Evolutionary conservation across 2,329 filamentous ascomycete species (phyloP), one percentile per base, ranked within the genome.

Genomic region (Fusarium multiceps): DNA sequence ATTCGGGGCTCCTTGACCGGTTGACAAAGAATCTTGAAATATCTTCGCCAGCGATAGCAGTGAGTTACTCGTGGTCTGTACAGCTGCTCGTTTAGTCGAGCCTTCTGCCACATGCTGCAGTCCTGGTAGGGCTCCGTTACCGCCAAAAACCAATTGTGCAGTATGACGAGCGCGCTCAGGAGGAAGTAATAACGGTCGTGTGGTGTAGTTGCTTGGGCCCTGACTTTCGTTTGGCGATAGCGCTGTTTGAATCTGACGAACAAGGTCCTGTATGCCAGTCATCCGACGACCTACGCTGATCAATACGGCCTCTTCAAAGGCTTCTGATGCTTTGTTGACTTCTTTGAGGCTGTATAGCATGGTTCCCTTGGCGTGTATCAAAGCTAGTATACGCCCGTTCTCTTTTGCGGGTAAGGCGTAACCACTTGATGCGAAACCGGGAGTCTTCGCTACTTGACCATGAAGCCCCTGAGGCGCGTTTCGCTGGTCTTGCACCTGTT

Each of bases 341-440:
- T 98, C 91, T 47, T 95, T 95, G 30, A 97, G 82, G 27, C 93
- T 90, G 80, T 99, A 99, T 3, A 98, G 85, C 91, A 98, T 97
- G 68, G 98, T 98, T n/a, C 95, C 96, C 80, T 98, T 99, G 21
- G 95, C 94, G 80, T 99, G 96, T 42, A 98, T 90, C 18, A 99
- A 86, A n/a, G 94, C 92, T 46, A 99, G 86, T 75, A 99, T 93
- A 63, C 96, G 89, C 11, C 95, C 96, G 77, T 98, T 98, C 72
- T 99, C 96, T 45, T 87, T 89, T 3, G 91, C 94, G 7, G 94
- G 88, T 45, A 99, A 90, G 16, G 89, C 88, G 78, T 97, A 98
- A 18, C 94, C 94, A 78, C 78, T 80, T 18, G 78, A 78, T 21
- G 77, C 79, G 66, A 80, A 80, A 3, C 76, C 76, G 16, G 65